Evolutionary conservation across 2,329 filamentous ascomycete species (phyloP).

Genomic region (Sclerotinia trifoliorum): DNA sequence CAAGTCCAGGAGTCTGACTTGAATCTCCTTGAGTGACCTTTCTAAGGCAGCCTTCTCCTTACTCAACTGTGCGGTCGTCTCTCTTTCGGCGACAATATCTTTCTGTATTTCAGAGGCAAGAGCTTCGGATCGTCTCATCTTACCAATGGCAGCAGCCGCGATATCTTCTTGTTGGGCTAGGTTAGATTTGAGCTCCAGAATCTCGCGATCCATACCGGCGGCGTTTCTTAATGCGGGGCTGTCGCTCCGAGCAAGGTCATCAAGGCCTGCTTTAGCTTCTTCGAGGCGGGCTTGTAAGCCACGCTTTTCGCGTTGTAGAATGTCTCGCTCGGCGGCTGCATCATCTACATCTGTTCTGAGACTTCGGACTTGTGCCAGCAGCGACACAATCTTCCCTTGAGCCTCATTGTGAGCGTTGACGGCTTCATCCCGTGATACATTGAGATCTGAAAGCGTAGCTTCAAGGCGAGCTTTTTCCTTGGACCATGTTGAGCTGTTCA

Average conservation of each 20-base stretch:
- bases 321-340: constrained; percentile 78
- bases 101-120: constrained; percentile 87
- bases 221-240: constrained; percentile 87
- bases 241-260: constrained; percentile 81
- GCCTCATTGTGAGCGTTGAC: constrained; percentile 91
- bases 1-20: constrained; percentile 84
- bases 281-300: constrained; percentile 79
- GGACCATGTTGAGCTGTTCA: constrained; percentile 97
- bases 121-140: constrained; percentile 93
- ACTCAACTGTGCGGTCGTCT: constrained; percentile 75
- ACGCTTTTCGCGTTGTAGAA: constrained; percentile 84
- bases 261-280: constrained; percentile 84
- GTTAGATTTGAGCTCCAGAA: constrained; percentile 83
- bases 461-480: constrained; percentile 96
- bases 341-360: constrained; percentile 85
- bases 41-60: constrained; percentile 88
- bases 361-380: constrained; percentile 84
- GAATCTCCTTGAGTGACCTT: constrained; percentile 85
- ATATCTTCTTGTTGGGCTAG: constrained; percentile 94
- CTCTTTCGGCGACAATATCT: constrained; percentile 83
- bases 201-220: constrained; percentile 81
- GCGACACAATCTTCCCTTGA: constrained; percentile 85
- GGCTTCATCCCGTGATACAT: constrained; percentile 89
- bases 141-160: constrained; percentile 85
- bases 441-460: constrained; percentile 82